These are phyloP conservation scores for Coelastrella sp. DNA, from an alignment of 139 green algal species.

Conservation along the genomic window DNA sequence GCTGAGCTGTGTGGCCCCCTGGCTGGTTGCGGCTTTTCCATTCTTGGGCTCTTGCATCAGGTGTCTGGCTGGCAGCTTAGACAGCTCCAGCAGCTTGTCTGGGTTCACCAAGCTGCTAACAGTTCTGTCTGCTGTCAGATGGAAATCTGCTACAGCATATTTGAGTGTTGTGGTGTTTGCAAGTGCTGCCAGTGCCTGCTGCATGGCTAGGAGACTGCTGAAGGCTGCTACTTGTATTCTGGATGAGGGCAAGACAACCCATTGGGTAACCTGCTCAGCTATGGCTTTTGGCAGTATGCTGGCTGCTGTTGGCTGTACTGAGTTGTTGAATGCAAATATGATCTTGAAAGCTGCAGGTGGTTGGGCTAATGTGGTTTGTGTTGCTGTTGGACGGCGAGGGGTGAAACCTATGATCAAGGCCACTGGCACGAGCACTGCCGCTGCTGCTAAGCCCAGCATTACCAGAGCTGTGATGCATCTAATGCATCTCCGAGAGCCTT, in stretches of 20 bases:
- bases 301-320: not conserved
- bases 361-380: not conserved
- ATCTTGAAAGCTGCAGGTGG: not conserved
- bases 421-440: constrained; percentile 19
- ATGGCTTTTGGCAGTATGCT: not conserved
- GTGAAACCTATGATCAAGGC: constrained; percentile 15
- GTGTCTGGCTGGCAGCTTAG: not conserved
- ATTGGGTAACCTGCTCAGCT: not conserved
- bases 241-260: not conserved
- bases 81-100: constrained; percentile 32
- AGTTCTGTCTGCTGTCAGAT: not conserved
- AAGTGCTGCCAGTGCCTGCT: constrained; percentile 14
- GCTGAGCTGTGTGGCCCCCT: not conserved
- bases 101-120: not conserved
- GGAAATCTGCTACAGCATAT: constrained; percentile 20
- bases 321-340: not conserved
- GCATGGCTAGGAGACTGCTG: not conserved
- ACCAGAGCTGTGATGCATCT: not conserved
- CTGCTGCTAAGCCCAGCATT: not conserved
- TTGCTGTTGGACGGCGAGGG: not conserved
- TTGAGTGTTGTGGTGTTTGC: not conserved
- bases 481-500: not conserved
- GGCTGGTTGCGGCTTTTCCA: not conserved
- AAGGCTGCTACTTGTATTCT: constrained; percentile 23
- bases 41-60: not conserved